A percentile compares a stretch with the other conserved stretches of the same genome.
These are phyloP conservation scores for Aphanomyces stellatus DNA, from an alignment of 352 stramenopile genomes.

Conservation along the genomic window DNA sequence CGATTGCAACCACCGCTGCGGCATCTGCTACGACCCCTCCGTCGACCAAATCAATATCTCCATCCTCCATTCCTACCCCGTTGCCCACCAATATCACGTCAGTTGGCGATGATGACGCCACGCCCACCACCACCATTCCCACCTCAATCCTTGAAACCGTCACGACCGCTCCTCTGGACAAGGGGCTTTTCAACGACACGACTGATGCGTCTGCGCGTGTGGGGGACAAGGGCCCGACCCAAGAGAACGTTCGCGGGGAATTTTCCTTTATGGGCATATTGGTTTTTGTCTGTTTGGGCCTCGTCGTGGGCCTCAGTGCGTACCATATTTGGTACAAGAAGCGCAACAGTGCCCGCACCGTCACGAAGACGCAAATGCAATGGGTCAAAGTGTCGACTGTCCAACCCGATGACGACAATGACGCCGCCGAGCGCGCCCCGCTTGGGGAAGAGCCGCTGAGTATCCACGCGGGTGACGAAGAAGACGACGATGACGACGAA, in stretches of 20 bases:
- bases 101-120: too few relatives aligned
- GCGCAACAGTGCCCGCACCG: not conserved
- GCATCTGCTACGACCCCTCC: not conserved
- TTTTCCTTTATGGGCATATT: not conserved
- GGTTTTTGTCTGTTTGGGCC: not conserved
- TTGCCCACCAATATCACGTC: not conserved
- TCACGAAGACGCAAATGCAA: not conserved
- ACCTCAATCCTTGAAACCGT: too few relatives aligned
- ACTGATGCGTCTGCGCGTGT: too few relatives aligned
- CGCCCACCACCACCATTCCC: too few relatives aligned
- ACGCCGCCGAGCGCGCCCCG: constrained; percentile 1
- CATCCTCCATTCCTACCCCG: too few relatives aligned
- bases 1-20: not conserved
- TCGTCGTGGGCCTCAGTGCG: not conserved
- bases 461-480: not conserved
- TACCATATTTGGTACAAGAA: not conserved
- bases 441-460: constrained; percentile 1
- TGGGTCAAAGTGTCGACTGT: not conserved
- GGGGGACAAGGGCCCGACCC: not conserved
- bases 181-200: too few relatives aligned
- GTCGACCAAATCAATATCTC: too few relatives aligned
- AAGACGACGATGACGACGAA: constrained; percentile 13
- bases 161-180: too few relatives aligned
- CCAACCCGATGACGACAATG: not conserved
- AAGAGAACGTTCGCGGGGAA: not conserved